A percentile compares a stretch with the other conserved stretches of the same genome.
These are phyloP conservation scores for Arabidopsis lyrata DNA, from an alignment of 441 rosid genomes.

Conservation along the genomic window DNA sequence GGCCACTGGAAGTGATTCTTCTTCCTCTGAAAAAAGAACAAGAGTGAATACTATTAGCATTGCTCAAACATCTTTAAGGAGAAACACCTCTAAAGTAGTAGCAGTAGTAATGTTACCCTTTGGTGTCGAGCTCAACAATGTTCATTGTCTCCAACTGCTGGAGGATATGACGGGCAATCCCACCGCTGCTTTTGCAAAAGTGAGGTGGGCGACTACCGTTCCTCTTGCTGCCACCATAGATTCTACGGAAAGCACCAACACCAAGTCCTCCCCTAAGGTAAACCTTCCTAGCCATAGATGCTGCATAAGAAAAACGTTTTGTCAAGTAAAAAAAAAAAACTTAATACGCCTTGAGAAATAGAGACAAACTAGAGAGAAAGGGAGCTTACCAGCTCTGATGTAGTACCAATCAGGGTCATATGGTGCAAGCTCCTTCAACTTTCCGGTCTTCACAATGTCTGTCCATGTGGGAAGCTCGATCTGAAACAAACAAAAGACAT, in stretches of 20 bases:
- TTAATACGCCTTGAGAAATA: neutral
- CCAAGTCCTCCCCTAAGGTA: slow-evolving; percentile 92
- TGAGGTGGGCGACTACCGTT: slow-evolving; percentile 95
- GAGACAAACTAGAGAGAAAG: neutral
- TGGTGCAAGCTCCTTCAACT: slow-evolving; percentile 89
- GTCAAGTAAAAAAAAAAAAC: neutral
- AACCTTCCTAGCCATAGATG: slow-evolving; percentile 92
- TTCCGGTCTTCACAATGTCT: slow-evolving; percentile 89
- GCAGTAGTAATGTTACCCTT: slow-evolving; percentile 54
- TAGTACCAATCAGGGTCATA: slow-evolving; percentile 94
- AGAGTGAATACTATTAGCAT: neutral
- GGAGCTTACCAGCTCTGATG: slow-evolving; percentile 71
- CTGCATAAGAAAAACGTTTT: slow-evolving; percentile 44
- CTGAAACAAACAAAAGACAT: slow-evolving; percentile 38
- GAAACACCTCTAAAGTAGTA: neutral
- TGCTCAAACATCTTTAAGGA: neutral
- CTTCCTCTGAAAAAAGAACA: slow-evolving; percentile 59
- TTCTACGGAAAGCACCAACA: slow-evolving; percentile 87
- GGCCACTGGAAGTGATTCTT: slow-evolving; percentile 76
- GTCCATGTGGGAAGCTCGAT: slow-evolving; percentile 89
- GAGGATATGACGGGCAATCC: slow-evolving; percentile 84
- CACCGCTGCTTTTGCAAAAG: slow-evolving; percentile 89
- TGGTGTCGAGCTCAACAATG: slow-evolving; percentile 72
- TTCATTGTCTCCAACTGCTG: slow-evolving; percentile 76
- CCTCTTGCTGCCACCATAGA: slow-evolving; percentile 94